These are phyloP conservation scores for Pelargonium myrrhifolium DNA, from an alignment of 441 rosid species.

Conservation along the genomic window DNA sequence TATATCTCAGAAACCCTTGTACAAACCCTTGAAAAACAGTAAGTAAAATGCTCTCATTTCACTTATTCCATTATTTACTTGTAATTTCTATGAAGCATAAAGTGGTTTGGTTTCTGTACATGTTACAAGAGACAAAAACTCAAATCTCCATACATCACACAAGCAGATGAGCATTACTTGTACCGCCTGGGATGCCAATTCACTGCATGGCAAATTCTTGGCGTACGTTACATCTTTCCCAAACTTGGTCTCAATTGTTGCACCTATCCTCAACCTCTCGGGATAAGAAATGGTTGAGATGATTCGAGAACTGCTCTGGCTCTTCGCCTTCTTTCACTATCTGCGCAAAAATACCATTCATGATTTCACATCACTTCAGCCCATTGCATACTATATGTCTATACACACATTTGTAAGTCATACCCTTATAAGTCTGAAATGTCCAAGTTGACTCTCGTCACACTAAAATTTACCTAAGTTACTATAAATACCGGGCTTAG, in stretches of 20 bases:
- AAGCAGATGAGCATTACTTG: slow-evolving; percentile 26
- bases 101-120: slow-evolving; percentile 35
- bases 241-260: slow-evolving; percentile 10
- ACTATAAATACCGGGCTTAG: too few species aligned
- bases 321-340: slow-evolving; percentile 37
- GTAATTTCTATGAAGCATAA: slow-evolving; percentile 19
- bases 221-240: slow-evolving; percentile 5
- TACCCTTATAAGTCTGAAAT: too few species aligned
- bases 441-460: too few species aligned
- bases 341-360: slow-evolving; percentile 23
- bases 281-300: slow-evolving; percentile 26
- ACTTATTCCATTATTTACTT: slow-evolving; percentile 29
- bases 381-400: too few species aligned
- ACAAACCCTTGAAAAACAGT: background rate
- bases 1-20: background rate
- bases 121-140: slow-evolving; percentile 9
- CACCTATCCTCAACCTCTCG: slow-evolving; percentile 22
- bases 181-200: slow-evolving; percentile 37
- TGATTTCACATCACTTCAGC: too few species aligned
- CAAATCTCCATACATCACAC: slow-evolving; percentile 27
- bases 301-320: slow-evolving; percentile 32
- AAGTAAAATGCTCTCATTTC: slow-evolving; percentile 7
- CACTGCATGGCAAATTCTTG: slow-evolving; percentile 9
- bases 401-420: too few species aligned
- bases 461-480: too few species aligned